These are phyloP conservation scores for Cyberlindnera subsufficiens DNA, from an alignment of 805 yeast genomes.

Conservation along the genomic window DNA sequence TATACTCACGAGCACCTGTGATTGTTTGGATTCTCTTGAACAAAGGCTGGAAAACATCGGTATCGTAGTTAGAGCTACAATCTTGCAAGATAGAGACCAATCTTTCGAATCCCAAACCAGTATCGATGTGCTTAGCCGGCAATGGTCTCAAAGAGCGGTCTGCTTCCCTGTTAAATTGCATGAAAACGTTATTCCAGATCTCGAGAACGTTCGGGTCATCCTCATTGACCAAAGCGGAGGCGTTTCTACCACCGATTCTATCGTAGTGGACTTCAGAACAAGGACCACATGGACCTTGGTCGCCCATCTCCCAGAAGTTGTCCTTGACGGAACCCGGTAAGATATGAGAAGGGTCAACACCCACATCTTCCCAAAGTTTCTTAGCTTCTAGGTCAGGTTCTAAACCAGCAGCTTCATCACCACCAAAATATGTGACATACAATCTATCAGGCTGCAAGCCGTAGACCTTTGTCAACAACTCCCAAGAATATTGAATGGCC, in stretches of 20 bases:
- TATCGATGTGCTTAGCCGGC: slow-evolving; percentile 94
- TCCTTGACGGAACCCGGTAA: slow-evolving; percentile 87
- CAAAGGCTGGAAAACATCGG: slow-evolving; percentile 91
- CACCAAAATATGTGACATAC: slow-evolving; percentile 95
- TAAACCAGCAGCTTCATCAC: slow-evolving; percentile 76
- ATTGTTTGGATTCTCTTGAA: slow-evolving; percentile 84
- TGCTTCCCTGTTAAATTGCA: slow-evolving; percentile 93
- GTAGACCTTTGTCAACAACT: slow-evolving; percentile 77
- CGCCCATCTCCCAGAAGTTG: slow-evolving; percentile 99
- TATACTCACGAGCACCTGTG: slow-evolving; percentile 86
- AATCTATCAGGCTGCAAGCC: slow-evolving; percentile 74
- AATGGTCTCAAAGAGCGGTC: slow-evolving; percentile 73
- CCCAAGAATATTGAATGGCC: slow-evolving; percentile 89
- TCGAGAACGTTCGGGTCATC: slow-evolving; percentile 98
- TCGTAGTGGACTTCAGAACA: slow-evolving; percentile 97
- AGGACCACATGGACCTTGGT: slow-evolving; percentile 99
- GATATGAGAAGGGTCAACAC: slow-evolving; percentile 88
- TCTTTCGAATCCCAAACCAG: slow-evolving; percentile 99
- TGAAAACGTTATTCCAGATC: slow-evolving; percentile 96
- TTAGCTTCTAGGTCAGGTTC: slow-evolving; percentile 94
- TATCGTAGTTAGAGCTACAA: slow-evolving; percentile 90
- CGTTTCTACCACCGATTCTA: slow-evolving; percentile 97
- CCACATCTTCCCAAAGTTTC: slow-evolving; percentile 76
- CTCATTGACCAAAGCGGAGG: slow-evolving; percentile 81
- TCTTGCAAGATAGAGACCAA: slow-evolving; percentile 91